Evolutionary conservation across 169 alveolate species (phyloP), one percentile per base, ranked within the genome.

Genomic region (Toxoplasma gondii): DNA sequence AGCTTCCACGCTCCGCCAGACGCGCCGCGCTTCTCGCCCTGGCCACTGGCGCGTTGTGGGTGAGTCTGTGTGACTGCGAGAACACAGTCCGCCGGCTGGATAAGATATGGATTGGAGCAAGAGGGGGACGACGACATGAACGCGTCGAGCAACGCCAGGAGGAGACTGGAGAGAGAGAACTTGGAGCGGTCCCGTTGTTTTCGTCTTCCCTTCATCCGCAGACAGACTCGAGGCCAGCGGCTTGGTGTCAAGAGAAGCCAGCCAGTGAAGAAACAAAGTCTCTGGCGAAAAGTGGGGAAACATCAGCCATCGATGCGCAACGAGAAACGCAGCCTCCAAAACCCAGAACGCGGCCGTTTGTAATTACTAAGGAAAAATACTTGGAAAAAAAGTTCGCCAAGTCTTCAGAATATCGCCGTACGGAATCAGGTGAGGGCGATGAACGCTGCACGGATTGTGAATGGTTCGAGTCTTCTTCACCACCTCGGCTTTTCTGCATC

Each of bases 361-460:
- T 36, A 17, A 41, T 82, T 41, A 31, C 90, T 9, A 82, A 82
- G 90, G 90, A 82, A 41, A 82, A 24, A 5, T 82, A 41, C 67
- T 10, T 82, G n/a, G 70, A 82, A 38, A 82, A 82, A 49, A 82
- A 82, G 69, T 82, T 82, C 38, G 10, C 69, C 39, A 82, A 16
- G 36, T 64, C 90, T 22, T 41, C 90, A 12, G 90, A 82, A 24
- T 82, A 82, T 49, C 36, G 54, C 43, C 54, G 90, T 41, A 82
- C 90, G 38, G 22, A 24, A 27, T 82, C 90, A 45, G 90, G 90
- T 82, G 41, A 82, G 90, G 17, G 90, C 9, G 69, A 36, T 0
- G 17, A 22, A 16, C 41, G 49, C n/a, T n/a, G 44, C 84, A 34
- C 84, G 49, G 84, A 0, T 9, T 31, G 81, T n/a, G 81, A 27